A percentile compares a stretch with the other conserved stretches of the same genome.
These are phyloP conservation scores for Calocera cornea DNA, from an alignment of 768 basidiomycete genomes.

Conservation along the genomic window DNA sequence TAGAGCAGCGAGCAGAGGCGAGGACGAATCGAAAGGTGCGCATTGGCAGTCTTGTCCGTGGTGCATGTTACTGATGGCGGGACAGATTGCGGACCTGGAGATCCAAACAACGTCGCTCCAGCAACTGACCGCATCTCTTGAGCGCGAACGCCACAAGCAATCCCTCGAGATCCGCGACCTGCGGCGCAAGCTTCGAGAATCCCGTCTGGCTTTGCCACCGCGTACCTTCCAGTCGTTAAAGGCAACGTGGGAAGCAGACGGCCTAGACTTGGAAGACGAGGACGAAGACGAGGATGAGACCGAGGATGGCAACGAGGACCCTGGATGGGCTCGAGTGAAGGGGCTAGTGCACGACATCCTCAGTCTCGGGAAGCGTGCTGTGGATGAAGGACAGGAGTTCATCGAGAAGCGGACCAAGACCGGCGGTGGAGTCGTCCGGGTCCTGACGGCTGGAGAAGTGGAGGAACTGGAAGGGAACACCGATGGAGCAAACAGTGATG, in stretches of 20 bases:
- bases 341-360: constrained; percentile 50
- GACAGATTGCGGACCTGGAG: constrained; percentile 79
- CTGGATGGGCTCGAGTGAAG: constrained; percentile 49
- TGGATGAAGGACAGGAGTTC: constrained; percentile 24
- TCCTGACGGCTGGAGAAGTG: neutral
- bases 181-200: constrained; percentile 67
- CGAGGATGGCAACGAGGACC: constrained; percentile 27
- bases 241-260: constrained; percentile 31
- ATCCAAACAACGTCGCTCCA: constrained; percentile 80
- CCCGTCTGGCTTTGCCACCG: constrained; percentile 64
- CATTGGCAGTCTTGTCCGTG: neutral
- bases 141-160: constrained; percentile 65
- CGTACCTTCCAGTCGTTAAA: constrained; percentile 43
- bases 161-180: constrained; percentile 76
- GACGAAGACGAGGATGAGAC: constrained; percentile 30
- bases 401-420: neutral
- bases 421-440: neutral
- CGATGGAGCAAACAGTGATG: neutral
- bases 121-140: constrained; percentile 70
- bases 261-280: constrained; percentile 26
- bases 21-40: constrained; percentile 15
- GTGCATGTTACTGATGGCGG: neutral
- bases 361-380: constrained; percentile 42
- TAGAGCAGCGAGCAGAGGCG: constrained; percentile 14
- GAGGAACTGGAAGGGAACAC: neutral